phyloP scores from a whole-genome alignment of 768 basidiomycete species.

The Boletus coccyginus region DNA sequence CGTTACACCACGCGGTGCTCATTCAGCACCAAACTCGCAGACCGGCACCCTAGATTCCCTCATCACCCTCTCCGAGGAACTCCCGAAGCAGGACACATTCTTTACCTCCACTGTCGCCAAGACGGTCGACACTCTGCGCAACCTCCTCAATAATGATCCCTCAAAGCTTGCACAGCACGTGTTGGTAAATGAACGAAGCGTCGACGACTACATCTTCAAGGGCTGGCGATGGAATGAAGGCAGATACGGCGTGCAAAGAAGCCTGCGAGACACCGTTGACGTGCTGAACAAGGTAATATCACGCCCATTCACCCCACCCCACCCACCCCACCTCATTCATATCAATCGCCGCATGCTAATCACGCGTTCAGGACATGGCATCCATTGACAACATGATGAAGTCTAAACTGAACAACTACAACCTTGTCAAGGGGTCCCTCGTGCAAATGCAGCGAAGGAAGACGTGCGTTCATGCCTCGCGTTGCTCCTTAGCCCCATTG shows the following conservation, averaged over 20 bases:
- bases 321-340: constrained; percentile 18
- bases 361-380: constrained; percentile 67
- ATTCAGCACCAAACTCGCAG: constrained; percentile 39
- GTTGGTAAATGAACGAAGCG: constrained; percentile 72
- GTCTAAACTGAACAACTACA: constrained; percentile 87
- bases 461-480: constrained; percentile 50
- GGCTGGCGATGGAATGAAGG: constrained; percentile 94
- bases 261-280: constrained; percentile 83
- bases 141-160: constrained; percentile 85
- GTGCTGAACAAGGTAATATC: constrained; percentile 71
- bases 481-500: constrained; percentile 2
- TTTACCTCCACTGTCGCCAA: constrained; percentile 90
- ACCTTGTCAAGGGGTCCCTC: constrained; percentile 89
- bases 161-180: constrained; percentile 71
- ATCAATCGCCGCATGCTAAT: constrained; percentile 19
- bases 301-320: constrained; percentile 7
- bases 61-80: constrained; percentile 83
- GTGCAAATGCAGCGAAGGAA: constrained; percentile 93
- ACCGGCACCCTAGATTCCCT: constrained; percentile 92
- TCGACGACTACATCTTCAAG: constrained; percentile 76
- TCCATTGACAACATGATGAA: constrained; percentile 96
- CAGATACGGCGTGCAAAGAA: constrained; percentile 80
- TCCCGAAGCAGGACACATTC: constrained; percentile 87
- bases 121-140: constrained; percentile 90
- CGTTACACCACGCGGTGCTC: neutral